Evolutionary conservation across 2,329 filamentous ascomycete species (phyloP), one percentile per base, ranked within the genome.

Genomic region (Didymella pinodella): DNA sequence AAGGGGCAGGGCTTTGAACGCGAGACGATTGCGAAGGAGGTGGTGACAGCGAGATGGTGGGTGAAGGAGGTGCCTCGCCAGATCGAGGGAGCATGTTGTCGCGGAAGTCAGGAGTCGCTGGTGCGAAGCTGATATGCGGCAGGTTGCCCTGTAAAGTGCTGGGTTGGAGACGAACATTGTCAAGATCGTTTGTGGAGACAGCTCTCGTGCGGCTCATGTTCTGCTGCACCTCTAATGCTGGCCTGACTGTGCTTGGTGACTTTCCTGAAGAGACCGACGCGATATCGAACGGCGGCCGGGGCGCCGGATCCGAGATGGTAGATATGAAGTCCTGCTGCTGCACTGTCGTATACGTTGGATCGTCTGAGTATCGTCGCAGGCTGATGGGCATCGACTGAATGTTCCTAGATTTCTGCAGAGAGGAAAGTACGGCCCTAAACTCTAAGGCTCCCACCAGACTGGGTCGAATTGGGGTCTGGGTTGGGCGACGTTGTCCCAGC

Each of bases 401-500:
- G 64, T 92, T 95, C 70, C 91, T 87, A 55, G 92, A 91, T 64
- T 88, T 90, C 69, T 96, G 89, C 56, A 99, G 79, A 2, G 93
- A 93, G n/a, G 91, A 90, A 45, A 99, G 81, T 3, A 97, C 90
- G 2, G 94, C 94, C 67, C 93, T 86, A 69, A 99, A 99, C 77
- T 99, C 95, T 57, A 99, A 82, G 8, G 92, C 95, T 43, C 95
- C 95, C 3, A 99, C 90, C 46, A 99, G 81, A 80, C 95, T 98
- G 1, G 95, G 94, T 43, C 95, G 86, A 62, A 99, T 97, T 0
- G 93, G 90, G 7, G 89, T 94, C 61, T 93, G 85, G 2, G 92
- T 87, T 46, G 84, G 92, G 64, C 89, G 89, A 65, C 90, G 87
- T 63, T 88, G 85, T 44, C 84, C 84, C 46, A 86, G 83, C 31